phyloP scores from a whole-genome alignment of 441 rosid genomes.

The Erodium chrysanthum region DNA sequence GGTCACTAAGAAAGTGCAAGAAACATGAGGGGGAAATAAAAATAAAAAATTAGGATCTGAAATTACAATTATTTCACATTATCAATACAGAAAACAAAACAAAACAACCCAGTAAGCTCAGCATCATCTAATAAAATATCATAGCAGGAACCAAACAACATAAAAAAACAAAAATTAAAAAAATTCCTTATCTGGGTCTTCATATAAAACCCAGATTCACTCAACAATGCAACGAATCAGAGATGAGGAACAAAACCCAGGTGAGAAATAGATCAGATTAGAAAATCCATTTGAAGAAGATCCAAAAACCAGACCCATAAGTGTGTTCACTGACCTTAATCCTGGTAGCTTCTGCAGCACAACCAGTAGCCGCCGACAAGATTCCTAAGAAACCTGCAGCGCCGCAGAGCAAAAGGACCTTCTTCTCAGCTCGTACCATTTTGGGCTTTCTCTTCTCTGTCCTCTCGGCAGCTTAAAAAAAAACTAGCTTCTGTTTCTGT shows the following conservation, averaged over 20 bases:
- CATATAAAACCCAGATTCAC: not conserved
- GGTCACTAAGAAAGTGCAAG: not conserved
- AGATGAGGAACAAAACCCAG: not conserved
- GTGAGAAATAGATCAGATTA: not conserved
- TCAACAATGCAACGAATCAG: not conserved
- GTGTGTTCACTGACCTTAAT: conserved; percentile 42
- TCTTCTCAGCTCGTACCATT: conserved; percentile 47
- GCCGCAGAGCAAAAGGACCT: conserved; percentile 37
- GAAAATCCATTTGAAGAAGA: not conserved
- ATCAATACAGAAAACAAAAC: not conserved
- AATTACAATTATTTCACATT: not conserved
- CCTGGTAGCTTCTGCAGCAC: conserved; percentile 73
- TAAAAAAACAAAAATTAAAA: too few species aligned
- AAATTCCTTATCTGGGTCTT: not conserved
- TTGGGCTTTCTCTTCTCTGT: conserved; percentile 10
- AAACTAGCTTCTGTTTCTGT: not conserved
- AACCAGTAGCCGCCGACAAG: conserved; percentile 63
- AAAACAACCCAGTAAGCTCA: not conserved
- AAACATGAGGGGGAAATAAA: not conserved
- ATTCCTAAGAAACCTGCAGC: conserved; percentile 50
- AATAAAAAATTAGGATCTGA: not conserved
- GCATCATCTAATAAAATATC: not conserved
- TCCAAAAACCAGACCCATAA: conserved; percentile 6
- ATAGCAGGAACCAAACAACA: not conserved
- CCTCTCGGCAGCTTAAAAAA: not conserved